Conservation (phyloP, 148 eudicot species). For the Tetragonia tetragonoides region DNA sequence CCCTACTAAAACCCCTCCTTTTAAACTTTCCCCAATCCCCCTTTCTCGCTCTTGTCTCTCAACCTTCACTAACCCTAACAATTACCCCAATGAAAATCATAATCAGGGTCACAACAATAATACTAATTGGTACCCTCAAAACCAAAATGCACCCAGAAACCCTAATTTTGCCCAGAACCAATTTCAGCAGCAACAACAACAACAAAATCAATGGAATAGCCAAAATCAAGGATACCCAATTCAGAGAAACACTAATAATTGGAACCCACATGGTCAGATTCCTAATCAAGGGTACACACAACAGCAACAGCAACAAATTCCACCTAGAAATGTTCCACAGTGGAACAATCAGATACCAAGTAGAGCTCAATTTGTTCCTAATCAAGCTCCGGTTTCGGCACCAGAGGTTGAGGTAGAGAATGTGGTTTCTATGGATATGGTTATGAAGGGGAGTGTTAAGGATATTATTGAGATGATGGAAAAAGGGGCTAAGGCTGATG, state of each 20-base stretch:
- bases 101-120: slow-evolving; percentile 16
- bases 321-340: slow-evolving; percentile 18
- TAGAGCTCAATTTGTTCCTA: background rate
- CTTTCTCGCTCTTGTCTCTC: slow-evolving; percentile 33
- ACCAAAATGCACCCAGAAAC: slow-evolving; percentile 20
- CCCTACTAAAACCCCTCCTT: slow-evolving; percentile 16
- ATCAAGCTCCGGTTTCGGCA: slow-evolving; percentile 18
- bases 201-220: slow-evolving; percentile 33
- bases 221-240: slow-evolving; percentile 35
- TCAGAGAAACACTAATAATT: slow-evolving; percentile 26
- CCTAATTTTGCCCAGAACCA: slow-evolving; percentile 33
- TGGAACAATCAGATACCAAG: slow-evolving; percentile 32
- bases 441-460: slow-evolving; percentile 68
- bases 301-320: background rate
- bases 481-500: slow-evolving; percentile 53
- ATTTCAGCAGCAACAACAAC: slow-evolving; percentile 20
- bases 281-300: slow-evolving; percentile 29
- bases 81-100: slow-evolving; percentile 16
- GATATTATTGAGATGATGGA: slow-evolving; percentile 63
- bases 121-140: slow-evolving; percentile 24
- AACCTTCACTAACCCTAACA: slow-evolving; percentile 19
- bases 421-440: slow-evolving; percentile 60
- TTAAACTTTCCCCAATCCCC: slow-evolving; percentile 4
- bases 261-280: slow-evolving; percentile 32
- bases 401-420: slow-evolving; percentile 2